Conservation (phyloP, 106 monocot genomes). For the Dactylorhiza incarnata region DNA sequence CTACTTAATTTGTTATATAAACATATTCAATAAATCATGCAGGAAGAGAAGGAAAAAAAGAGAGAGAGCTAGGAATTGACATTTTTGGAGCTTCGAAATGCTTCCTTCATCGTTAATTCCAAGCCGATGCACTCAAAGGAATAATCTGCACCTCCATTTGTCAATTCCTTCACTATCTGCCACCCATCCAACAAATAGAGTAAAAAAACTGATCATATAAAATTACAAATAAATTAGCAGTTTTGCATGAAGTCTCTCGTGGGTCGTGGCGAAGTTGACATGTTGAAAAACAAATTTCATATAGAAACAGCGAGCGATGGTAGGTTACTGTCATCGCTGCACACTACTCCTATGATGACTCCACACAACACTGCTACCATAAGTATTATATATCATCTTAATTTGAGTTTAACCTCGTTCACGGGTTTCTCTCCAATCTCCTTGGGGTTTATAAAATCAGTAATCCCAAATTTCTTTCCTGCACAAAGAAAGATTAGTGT, state of each 20-base stretch:
- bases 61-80: constrained; percentile 11
- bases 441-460: constrained; percentile 76
- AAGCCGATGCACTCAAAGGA: constrained; percentile 70
- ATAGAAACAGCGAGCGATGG: too few species aligned
- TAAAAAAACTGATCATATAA: not conserved
- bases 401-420: constrained; percentile 28
- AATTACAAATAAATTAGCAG: not conserved
- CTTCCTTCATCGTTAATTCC: constrained; percentile 50
- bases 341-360: too few species aligned
- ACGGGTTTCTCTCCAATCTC: constrained; percentile 54
- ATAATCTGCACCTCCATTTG: constrained; percentile 55
- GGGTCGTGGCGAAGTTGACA: too few species aligned
- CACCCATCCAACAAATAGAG: constrained; percentile 1
- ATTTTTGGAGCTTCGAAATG: constrained; percentile 50
- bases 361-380: too few species aligned
- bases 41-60: too few species aligned
- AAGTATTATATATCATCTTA: not conserved
- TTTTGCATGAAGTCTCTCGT: not conserved
- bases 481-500: not conserved
- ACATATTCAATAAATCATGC: too few species aligned
- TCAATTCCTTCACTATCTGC: constrained; percentile 52
- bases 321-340: too few species aligned
- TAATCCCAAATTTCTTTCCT: constrained; percentile 86
- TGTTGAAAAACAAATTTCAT: too few species aligned
- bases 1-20: too few species aligned